phyloP scores from a whole-genome alignment of 1,284 basidiomycete genomes.

The Moniliophthora roreri region DNA sequence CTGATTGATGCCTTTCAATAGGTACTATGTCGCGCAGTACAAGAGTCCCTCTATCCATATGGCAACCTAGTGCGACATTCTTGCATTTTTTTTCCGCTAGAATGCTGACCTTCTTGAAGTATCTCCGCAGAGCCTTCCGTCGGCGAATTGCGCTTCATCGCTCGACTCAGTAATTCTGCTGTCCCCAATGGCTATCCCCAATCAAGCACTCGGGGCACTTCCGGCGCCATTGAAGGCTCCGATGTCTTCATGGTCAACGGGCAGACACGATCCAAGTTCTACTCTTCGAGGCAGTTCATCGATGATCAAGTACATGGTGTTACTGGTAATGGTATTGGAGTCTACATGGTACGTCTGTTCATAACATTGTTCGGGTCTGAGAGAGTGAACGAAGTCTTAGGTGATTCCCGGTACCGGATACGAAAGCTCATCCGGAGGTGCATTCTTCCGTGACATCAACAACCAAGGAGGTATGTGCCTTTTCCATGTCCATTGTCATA shows the following conservation, averaged over 20 bases:
- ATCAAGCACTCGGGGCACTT: conserved; percentile 31
- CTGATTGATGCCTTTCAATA: conserved; percentile 10
- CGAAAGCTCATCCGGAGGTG: conserved; percentile 41
- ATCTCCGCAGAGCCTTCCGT: conserved; percentile 32
- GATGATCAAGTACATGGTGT: conserved; percentile 40
- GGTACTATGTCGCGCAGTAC: conserved; percentile 34
- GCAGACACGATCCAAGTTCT: conserved; percentile 41
- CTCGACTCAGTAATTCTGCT: conserved; percentile 30
- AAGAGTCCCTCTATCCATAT: conserved; percentile 34
- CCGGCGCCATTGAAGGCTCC: conserved; percentile 34
- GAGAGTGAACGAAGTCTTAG: not conserved
- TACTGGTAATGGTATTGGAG: conserved; percentile 35
- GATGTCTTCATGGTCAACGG: conserved; percentile 35
- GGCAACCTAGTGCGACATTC: conserved; percentile 30
- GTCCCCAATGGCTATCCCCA: conserved; percentile 29
- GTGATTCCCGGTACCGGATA: conserved; percentile 41
- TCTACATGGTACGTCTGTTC: conserved; percentile 25
- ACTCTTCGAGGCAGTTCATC: conserved; percentile 37
- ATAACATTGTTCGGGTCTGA: not conserved
- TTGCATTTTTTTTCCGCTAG: not conserved
- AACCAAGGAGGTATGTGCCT: conserved; percentile 28
- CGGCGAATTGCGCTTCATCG: conserved; percentile 41
- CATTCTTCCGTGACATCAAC: conserved; percentile 37
- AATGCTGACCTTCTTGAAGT: conserved; percentile 10
- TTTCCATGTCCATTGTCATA: too few species aligned